Percentiles rank a stretch among this genome's conserved stretches.
These are phyloP conservation scores for Mucuna pruriens DNA, from an alignment of 306 rosid genomes.

Conservation along the genomic window DNA sequence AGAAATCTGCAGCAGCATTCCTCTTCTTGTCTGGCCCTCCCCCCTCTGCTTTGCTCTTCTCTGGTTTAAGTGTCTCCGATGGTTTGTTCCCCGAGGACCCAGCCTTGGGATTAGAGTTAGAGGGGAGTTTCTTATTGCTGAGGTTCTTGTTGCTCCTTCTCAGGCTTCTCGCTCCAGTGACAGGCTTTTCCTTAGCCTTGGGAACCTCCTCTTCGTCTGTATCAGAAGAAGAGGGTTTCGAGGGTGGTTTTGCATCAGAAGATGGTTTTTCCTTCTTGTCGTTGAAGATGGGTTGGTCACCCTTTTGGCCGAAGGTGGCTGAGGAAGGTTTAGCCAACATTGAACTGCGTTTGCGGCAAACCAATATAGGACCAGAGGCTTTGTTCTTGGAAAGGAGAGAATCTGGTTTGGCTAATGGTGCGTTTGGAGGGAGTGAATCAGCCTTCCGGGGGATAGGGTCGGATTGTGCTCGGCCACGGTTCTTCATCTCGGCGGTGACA, in stretches of 20 bases:
- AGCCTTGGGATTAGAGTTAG: constrained; percentile 45
- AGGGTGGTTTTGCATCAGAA: constrained; percentile 51
- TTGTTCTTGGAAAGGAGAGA: constrained; percentile 64
- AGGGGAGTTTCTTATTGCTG: constrained; percentile 47
- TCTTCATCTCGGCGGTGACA: constrained; percentile 50
- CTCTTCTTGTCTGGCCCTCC: constrained; percentile 60
- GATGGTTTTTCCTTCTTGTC: constrained; percentile 56
- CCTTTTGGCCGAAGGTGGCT: constrained; percentile 48
- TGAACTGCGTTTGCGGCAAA: constrained; percentile 76
- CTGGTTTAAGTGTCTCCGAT: constrained; percentile 46
- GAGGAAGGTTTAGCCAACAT: constrained; percentile 57
- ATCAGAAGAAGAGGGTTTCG: constrained; percentile 43
- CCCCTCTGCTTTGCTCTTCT: constrained; percentile 58
- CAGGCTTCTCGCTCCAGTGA: constrained; percentile 73
- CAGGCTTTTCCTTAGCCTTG: constrained; percentile 64
- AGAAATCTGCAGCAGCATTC: constrained; percentile 78
- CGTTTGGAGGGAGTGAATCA: constrained; percentile 45
- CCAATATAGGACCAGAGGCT: constrained; percentile 67
- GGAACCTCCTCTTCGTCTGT: constrained; percentile 54
- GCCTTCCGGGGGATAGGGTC: constrained; percentile 41
- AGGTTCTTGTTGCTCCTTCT: constrained; percentile 62
- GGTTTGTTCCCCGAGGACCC: constrained; percentile 43
- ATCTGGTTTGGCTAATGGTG: constrained; percentile 50
- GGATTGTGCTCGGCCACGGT: constrained; percentile 31
- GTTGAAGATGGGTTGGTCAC: constrained; percentile 42